phyloP scores from a whole-genome alignment of 177 flowering plant species.

The Vitis hybrid region DNA sequence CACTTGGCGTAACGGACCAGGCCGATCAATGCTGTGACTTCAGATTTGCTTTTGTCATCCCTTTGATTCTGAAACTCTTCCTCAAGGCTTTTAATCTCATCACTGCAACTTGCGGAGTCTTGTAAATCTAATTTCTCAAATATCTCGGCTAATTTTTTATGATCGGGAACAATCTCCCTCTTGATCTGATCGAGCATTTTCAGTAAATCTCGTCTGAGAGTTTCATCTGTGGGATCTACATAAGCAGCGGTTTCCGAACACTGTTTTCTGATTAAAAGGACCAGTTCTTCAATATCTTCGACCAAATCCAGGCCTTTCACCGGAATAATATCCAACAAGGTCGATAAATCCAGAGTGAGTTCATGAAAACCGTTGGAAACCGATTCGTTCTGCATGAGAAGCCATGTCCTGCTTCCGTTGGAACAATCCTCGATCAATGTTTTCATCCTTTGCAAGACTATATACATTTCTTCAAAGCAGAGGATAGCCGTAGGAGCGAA shows the following conservation, averaged over 20 bases:
- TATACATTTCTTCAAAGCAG: slow-evolving; percentile 70
- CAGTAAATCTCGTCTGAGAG: slow-evolving; percentile 38
- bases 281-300: slow-evolving; percentile 59
- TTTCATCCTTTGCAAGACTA: slow-evolving; percentile 56
- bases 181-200: slow-evolving; percentile 50
- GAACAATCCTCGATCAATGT: slow-evolving; percentile 54
- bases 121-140: slow-evolving; percentile 39
- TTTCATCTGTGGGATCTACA: slow-evolving; percentile 37
- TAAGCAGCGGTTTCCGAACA: slow-evolving; percentile 25
- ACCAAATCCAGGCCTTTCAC: slow-evolving; percentile 31
- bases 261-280: slow-evolving; percentile 54
- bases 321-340: slow-evolving; percentile 70
- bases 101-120: slow-evolving; percentile 49
- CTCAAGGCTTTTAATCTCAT: slow-evolving; percentile 68
- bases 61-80: slow-evolving; percentile 56
- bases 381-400: slow-evolving; percentile 43
- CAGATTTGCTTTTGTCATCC: slow-evolving; percentile 40
- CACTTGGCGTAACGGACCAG: slow-evolving; percentile 75
- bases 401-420: slow-evolving; percentile 57
- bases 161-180: slow-evolving; percentile 60
- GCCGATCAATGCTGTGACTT: slow-evolving; percentile 55
- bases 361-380: slow-evolving; percentile 53
- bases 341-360: slow-evolving; percentile 55
- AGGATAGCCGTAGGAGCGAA: slow-evolving; percentile 43
- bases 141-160: slow-evolving; percentile 27